Base-by-base conservation (phyloP, 345 rosid genomes). In the Lagerstroemia speciosa region DNA sequence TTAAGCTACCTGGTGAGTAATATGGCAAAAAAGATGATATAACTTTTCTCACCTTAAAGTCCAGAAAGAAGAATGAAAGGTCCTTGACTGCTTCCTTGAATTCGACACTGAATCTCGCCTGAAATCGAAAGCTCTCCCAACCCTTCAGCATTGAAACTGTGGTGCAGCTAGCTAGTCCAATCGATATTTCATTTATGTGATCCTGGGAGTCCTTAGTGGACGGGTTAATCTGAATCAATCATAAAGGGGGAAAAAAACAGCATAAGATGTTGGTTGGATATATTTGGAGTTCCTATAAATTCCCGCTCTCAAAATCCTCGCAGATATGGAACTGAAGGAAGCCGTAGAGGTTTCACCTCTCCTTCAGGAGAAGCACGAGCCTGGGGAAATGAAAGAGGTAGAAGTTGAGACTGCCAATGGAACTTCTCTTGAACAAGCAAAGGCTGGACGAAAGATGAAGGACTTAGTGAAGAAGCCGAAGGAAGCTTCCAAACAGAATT, bases 381-480 rank as follows among this genome's bases (percentile, higher is more conserved):
- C 27, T 3, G 69, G 32, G n/a, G 72, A 43, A 14, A 20, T 62
- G 26, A 31, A 68, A 68, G 64, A 31, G 24, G 45, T 14, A 8
- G 55, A 69, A 29, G 12, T 17, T 17, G 64, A 60, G 26, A 34
- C 19, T 10, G 12, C 29, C 17, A 45, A 43, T 11, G 60, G 10
- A 46, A 31, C 50, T 45, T 53, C 36, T 17, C 3, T 11, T 8
- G 36, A 55, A 43, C 52, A 55, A 26, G 27, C 4, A 36, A 60
- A 64, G 33, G 62, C 60, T 12, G 78, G 60, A 61, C 64, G 57
- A 27, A 53, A 30, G 38, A 53, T 29, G 62, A 67, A 11, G 6
- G 75, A 58, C 24, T 27, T 48, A 19, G 40, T 61, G 27, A 71
- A 75, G 77, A 80, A 77, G 50, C 75, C 70, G 34, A 75, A 72